Evolutionary conservation across 2,329 filamentous ascomycete species (phyloP).

Genomic region (Claviceps sp.): DNA sequence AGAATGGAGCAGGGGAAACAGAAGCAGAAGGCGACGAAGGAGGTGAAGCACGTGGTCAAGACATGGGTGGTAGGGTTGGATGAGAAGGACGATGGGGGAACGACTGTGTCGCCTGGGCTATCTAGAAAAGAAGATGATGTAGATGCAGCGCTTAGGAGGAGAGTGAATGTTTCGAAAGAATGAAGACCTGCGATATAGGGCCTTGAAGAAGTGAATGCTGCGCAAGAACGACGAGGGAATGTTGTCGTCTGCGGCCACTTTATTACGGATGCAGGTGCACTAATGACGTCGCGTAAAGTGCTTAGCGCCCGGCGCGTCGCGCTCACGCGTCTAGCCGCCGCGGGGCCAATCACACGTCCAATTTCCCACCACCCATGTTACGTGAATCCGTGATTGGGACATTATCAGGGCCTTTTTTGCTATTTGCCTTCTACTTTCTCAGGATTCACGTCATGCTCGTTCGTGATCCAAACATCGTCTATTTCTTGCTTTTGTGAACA

Average conservation of each 20-base stretch:
- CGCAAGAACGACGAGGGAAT: background rate
- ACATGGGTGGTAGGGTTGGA: constrained; percentile 52
- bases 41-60: constrained; percentile 55
- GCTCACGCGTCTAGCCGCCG: constrained; percentile 4
- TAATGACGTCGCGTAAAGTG: constrained; percentile 7
- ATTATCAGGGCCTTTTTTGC: too few species aligned
- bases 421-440: too few species aligned
- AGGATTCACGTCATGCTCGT: too few species aligned
- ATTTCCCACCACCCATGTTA: background rate
- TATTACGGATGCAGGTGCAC: background rate
- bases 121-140: constrained; percentile 10
- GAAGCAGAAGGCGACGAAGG: constrained; percentile 44
- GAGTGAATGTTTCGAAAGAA: constrained; percentile 9
- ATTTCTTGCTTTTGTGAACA: too few species aligned
- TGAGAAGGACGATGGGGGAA: constrained; percentile 13
- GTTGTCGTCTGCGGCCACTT: background rate
- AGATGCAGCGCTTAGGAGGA: constrained; percentile 14
- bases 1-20: constrained; percentile 55
- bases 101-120: constrained; percentile 14
- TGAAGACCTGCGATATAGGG: too few species aligned
- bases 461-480: too few species aligned
- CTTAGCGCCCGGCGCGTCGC: constrained; percentile 4
- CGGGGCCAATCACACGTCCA: too few species aligned
- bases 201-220: constrained; percentile 1
- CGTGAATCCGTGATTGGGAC: background rate